phyloP scores from a whole-genome alignment of 192 early-diverging fungal genomes.

The Paraglomus brasilianum region DNA sequence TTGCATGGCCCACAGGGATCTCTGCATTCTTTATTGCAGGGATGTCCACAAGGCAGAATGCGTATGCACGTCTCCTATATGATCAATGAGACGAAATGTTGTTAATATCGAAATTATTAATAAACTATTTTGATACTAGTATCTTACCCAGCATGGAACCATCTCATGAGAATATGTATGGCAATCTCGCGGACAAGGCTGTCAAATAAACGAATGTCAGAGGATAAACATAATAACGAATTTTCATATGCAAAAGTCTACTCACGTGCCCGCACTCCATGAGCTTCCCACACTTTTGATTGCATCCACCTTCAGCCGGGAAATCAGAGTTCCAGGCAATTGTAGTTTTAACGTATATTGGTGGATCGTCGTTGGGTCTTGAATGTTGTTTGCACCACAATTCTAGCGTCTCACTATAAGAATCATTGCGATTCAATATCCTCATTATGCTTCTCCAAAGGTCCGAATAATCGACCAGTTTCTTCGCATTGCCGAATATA shows the following conservation, averaged over 20 bases:
- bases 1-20: slow-evolving; percentile 5
- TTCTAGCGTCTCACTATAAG: neutral
- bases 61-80: slow-evolving; percentile 19
- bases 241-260: neutral
- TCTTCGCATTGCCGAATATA: slow-evolving; percentile 51
- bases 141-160: slow-evolving; percentile 14
- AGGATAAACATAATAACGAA: neutral
- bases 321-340: neutral
- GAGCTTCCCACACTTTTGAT: neutral
- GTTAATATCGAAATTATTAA: neutral
- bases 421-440: neutral
- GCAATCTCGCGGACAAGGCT: slow-evolving; percentile 18
- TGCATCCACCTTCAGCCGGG: slow-evolving; percentile 22
- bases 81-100: neutral
- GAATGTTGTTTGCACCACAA: slow-evolving; percentile 24
- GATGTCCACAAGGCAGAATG: slow-evolving; percentile 15
- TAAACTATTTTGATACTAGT: neutral
- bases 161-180: slow-evolving; percentile 7
- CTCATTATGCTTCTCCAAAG: slow-evolving; percentile 38
- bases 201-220: neutral
- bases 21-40: slow-evolving; percentile 12
- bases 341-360: neutral
- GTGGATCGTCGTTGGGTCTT: neutral
- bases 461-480: slow-evolving; percentile 43
- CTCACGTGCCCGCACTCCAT: slow-evolving; percentile 28